phyloP scores from a whole-genome alignment of 2,329 filamentous ascomycete species.

The Ophiocordyceps australis region DNA sequence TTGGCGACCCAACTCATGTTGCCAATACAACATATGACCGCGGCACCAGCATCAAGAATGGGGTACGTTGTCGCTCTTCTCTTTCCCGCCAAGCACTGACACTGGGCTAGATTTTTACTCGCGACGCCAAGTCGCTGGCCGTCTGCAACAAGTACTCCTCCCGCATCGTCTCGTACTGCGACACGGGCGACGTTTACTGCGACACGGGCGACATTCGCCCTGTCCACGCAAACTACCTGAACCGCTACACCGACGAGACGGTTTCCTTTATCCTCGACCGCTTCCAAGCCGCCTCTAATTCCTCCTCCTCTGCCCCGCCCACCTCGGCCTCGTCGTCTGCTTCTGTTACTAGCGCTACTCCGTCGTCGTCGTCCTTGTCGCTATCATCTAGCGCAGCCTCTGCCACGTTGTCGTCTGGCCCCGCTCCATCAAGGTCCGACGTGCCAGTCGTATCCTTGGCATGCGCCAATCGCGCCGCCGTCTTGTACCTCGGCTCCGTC shows the following conservation, averaged over 20 bases:
- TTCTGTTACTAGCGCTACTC: no score
- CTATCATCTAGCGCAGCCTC: no score
- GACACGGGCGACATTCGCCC: conserved; percentile 10
- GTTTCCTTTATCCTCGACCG: conserved; percentile 16
- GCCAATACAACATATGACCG: conserved; percentile 15
- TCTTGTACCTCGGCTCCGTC: no score
- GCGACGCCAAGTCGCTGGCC: conserved; percentile 10
- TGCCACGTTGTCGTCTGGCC: no score
- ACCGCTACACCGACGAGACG: conserved; percentile 14
- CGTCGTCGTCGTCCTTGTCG: no score
- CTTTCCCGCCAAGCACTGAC: neutral
- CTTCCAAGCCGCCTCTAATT: no score
- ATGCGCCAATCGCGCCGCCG: no score
- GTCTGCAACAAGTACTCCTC: conserved; percentile 15
- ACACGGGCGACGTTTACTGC: conserved; percentile 21
- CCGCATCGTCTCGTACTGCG: conserved; percentile 20
- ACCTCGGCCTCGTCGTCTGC: no score
- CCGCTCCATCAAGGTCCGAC: no score
- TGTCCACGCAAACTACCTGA: conserved; percentile 17
- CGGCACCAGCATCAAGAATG: conserved; percentile 17
- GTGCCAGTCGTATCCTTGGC: no score
- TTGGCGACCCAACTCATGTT: conserved; percentile 22
- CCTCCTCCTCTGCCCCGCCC: no score
- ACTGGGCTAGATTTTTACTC: conserved; percentile 14
- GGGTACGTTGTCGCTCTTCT: conserved; percentile 11